Evolutionary conservation across 148 eudicot species (phyloP), one percentile per base, ranked within the genome.

Genomic region (Chenopodium berlandieri): DNA sequence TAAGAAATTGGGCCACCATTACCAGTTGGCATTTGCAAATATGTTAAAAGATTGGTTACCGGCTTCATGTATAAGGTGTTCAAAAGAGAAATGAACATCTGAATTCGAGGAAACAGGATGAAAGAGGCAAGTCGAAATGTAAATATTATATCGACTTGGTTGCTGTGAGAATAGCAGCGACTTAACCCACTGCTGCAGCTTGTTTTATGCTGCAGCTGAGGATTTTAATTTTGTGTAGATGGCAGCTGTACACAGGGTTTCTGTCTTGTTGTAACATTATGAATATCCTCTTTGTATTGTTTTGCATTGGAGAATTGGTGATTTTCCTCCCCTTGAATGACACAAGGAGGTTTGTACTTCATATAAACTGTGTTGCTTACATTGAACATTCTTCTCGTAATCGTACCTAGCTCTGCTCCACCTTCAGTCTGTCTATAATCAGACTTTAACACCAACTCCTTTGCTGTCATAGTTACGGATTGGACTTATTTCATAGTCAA

Each of bases 171-270:
- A 31, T 31, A 66, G 79, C 69, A 68, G 82, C 37, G 79, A 65
- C 44, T 65, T 65, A 40, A 34, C 69, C 64, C 17, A 68, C 68
- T 83, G 68, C 75, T 78, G 76, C 48, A 20, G 70, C 83, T 50
- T 70, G 80, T 75, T 84, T 84, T 75, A 54, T 37, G 72, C 82
- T 75, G 54, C 71, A 73, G 79, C 76, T 37, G 70, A 79, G 75
- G 71, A 68, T 64, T 46, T 79, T 30, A 75, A 67, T 81, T 73
- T 75, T 79, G 77, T 84, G 80, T 72, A 80, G 80, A 69, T 60
- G 86, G 77, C 80, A 80, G 79, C 64, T 76, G 79, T 81, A 71
- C 77, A 74, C 77, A 74, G 65, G 76, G 73, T 76, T 80, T 76
- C 54, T 80, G 32, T 71, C 58, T 32, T 76, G 80, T 62, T 79